Evolutionary conservation across 352 stramenopile genomes (phyloP).

Genomic region (Phytophthora foliorum): DNA sequence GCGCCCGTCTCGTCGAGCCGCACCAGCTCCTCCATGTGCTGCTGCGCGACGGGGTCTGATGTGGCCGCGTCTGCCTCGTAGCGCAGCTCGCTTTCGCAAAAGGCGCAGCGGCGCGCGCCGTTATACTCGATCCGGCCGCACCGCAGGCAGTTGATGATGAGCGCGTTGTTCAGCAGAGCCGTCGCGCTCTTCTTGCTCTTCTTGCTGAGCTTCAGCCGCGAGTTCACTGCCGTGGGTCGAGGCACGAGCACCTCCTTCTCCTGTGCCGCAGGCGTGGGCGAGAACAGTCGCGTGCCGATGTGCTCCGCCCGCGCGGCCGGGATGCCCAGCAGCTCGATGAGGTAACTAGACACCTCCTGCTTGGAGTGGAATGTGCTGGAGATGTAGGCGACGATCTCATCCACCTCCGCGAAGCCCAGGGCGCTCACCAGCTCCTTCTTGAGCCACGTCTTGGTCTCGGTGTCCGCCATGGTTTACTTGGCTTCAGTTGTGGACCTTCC

Average conservation of each 20-base stretch:
- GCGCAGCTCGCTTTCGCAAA: conserved; percentile 65
- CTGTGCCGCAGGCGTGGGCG: background rate
- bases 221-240: conserved; percentile 49
- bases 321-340: conserved; percentile 77
- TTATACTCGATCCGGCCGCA: conserved; percentile 80
- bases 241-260: conserved; percentile 53
- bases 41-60: conserved; percentile 46
- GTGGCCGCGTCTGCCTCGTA: conserved; percentile 55
- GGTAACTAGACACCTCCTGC: conserved; percentile 61
- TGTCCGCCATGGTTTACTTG: conserved; percentile 31
- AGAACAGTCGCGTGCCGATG: conserved; percentile 64
- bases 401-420: conserved; percentile 76
- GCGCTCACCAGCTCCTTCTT: conserved; percentile 65
- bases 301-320: conserved; percentile 48
- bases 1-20: conserved; percentile 54
- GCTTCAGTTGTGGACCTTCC: background rate
- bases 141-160: conserved; percentile 77
- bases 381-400: conserved; percentile 75
- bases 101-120: conserved; percentile 55
- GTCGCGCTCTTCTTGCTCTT: conserved; percentile 46
- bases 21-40: conserved; percentile 70
- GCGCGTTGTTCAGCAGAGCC: conserved; percentile 56
- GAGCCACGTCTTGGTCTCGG: conserved; percentile 57
- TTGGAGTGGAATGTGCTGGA: conserved; percentile 54
- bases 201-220: conserved; percentile 54